These are phyloP conservation scores for Camellia granthamiana DNA, from an alignment of 148 eudicot genomes.

Conservation along the genomic window DNA sequence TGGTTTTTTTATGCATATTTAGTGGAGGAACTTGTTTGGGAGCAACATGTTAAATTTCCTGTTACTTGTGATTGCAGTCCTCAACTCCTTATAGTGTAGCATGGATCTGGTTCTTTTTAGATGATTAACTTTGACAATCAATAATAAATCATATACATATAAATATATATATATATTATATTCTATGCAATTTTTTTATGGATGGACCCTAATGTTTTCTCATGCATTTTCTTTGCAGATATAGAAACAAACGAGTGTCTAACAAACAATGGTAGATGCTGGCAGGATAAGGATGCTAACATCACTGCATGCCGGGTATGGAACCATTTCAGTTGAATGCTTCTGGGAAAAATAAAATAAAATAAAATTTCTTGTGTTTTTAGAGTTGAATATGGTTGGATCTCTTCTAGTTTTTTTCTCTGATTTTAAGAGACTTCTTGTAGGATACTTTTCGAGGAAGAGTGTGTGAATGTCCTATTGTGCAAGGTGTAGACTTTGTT, in stretches of 20 bases:
- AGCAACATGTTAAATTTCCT: no score
- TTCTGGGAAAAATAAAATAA: background rate
- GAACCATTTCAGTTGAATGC: slow-evolving; percentile 5
- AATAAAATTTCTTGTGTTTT: background rate
- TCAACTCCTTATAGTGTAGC: no score
- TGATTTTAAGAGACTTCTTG: slow-evolving; percentile 6
- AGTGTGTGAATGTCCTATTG: slow-evolving; percentile 84
- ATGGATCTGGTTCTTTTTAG: no score
- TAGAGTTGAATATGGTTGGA: slow-evolving; percentile 2
- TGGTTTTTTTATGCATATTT: slow-evolving; percentile 1
- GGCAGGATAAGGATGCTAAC: slow-evolving; percentile 74
- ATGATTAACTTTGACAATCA: no score
- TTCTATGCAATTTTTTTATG: background rate
- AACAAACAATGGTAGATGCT: slow-evolving; percentile 89
- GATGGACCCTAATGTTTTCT: background rate
- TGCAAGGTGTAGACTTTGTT: slow-evolving; percentile 69
- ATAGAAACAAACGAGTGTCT: slow-evolving; percentile 90
- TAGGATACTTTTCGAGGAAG: slow-evolving; percentile 93
- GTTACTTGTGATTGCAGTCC: no score
- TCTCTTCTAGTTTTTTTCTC: background rate
- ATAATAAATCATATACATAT: no score
- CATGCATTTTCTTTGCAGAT: slow-evolving; percentile 35
- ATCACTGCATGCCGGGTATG: slow-evolving; percentile 90
- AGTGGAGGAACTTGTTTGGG: slow-evolving; percentile 1
- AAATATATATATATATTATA: no score